These are phyloP conservation scores for Paecilomyces sp. DNA, from an alignment of 2,329 filamentous ascomycete species.

Conservation along the genomic window DNA sequence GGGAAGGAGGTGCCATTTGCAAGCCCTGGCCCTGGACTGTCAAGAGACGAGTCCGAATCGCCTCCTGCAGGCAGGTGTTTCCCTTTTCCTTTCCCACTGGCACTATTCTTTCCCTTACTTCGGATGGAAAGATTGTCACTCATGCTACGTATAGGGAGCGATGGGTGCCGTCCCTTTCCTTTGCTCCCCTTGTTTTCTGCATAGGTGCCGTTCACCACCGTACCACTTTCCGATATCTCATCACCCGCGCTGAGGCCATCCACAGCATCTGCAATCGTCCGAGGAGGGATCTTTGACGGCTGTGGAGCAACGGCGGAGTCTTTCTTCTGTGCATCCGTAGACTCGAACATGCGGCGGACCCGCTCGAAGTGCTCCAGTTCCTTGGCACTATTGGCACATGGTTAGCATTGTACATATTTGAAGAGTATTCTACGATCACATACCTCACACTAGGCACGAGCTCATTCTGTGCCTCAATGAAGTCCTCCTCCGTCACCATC, in stretches of 20 bases:
- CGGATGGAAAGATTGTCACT: constrained; percentile 24
- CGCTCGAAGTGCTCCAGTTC: constrained; percentile 86
- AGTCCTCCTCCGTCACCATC: constrained; percentile 83
- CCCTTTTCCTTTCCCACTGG: constrained; percentile 29
- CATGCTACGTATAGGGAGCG: constrained; percentile 16
- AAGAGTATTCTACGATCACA: constrained; percentile 5
- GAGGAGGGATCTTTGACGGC: constrained; percentile 11
- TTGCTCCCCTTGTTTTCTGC: constrained; percentile 13
- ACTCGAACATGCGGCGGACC: constrained; percentile 76
- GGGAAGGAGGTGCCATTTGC: constrained; percentile 9
- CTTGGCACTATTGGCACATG: constrained; percentile 55
- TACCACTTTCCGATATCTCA: constrained; percentile 13
- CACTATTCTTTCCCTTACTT: constrained; percentile 18
- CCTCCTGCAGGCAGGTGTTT: constrained; percentile 25
- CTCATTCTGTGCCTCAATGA: constrained; percentile 71
- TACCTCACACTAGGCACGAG: constrained; percentile 78
- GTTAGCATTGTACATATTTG: constrained; percentile 16
- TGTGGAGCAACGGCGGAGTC: constrained; percentile 12
- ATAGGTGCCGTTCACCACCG: constrained; percentile 11
- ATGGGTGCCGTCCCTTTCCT: constrained; percentile 25
- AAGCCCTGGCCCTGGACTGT: constrained; percentile 5
- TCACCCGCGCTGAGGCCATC: constrained; percentile 24
- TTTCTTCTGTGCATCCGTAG: constrained; percentile 41
- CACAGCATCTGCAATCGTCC: constrained; percentile 31
- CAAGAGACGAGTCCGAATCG: constrained; percentile 24